Conservation (phyloP, 2,329 filamentous ascomycete species). For the Diaporthe sp. region DNA sequence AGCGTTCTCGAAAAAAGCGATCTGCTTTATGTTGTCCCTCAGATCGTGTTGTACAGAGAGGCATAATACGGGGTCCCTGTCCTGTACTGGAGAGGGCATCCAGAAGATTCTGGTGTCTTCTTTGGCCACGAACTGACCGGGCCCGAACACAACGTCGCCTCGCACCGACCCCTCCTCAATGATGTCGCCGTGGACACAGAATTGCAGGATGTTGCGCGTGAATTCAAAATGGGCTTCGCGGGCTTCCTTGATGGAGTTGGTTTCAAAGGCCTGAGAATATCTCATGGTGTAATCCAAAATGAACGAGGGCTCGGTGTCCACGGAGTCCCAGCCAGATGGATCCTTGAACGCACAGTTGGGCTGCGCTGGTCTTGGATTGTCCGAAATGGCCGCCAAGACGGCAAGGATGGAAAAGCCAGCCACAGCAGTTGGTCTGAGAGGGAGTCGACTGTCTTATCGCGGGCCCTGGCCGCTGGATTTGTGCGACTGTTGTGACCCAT, state of each 20-base stretch:
- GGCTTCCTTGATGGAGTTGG: background rate
- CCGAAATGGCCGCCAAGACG: background rate
- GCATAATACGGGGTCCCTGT: background rate
- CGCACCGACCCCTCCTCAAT: background rate
- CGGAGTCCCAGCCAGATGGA: background rate
- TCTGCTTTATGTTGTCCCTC: background rate
- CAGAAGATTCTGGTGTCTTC: slow-evolving; percentile 1
- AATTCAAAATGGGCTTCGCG: background rate
- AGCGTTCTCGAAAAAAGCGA: background rate
- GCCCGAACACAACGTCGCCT: background rate
- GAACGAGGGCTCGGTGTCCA: background rate
- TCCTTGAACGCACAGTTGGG: background rate
- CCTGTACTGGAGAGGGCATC: background rate
- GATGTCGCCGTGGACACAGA: background rate
- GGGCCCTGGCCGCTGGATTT: background rate
- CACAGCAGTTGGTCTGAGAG: background rate
- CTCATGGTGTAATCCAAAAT: background rate
- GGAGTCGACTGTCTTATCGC: background rate
- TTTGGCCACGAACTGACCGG: background rate
- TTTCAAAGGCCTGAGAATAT: background rate
- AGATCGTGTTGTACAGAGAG: background rate
- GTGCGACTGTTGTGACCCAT: background rate
- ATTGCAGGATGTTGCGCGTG: background rate
- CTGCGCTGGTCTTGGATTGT: background rate
- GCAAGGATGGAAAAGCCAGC: background rate